These are phyloP conservation scores for Neckera pumila DNA, from an alignment of 225 moss, liverwort and hornwort species.

Conservation along the genomic window DNA sequence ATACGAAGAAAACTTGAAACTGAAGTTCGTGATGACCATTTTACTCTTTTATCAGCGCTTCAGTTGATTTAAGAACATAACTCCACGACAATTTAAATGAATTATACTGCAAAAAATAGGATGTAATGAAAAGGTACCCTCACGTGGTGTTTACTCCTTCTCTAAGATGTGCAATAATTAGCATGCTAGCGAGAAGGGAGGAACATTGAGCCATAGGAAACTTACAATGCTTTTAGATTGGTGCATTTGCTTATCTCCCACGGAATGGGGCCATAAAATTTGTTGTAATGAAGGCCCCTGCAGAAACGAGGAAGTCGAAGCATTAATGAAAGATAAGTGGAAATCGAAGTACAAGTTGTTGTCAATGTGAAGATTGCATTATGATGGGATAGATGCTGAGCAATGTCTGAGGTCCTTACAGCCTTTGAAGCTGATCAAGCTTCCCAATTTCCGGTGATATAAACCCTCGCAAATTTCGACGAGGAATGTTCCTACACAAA, in stretches of 20 bases:
- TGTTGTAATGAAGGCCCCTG: constrained; percentile 81
- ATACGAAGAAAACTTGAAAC: neutral
- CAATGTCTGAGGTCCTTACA: constrained; percentile 35
- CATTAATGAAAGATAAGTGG: neutral
- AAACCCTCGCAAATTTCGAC: constrained; percentile 58
- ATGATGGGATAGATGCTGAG: neutral
- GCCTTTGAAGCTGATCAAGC: constrained; percentile 54
- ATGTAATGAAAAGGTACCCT: neutral
- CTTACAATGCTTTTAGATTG: constrained; percentile 62
- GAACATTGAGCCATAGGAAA: neutral
- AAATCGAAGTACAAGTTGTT: neutral
- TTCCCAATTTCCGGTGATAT: constrained; percentile 81
- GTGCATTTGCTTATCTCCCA: constrained; percentile 49
- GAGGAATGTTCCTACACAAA: constrained; percentile 53
- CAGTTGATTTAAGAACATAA: neutral
- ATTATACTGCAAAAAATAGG: neutral
- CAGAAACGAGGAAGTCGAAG: neutral
- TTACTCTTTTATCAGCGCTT: neutral
- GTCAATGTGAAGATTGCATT: neutral
- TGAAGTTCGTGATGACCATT: neutral
- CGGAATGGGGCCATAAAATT: constrained; percentile 67
- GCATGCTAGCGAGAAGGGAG: neutral
- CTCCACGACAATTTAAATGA: neutral
- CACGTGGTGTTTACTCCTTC: neutral
- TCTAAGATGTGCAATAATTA: neutral